Conservation (phyloP, 768 basidiomycete genomes). For the Pleurotus platypus region DNA sequence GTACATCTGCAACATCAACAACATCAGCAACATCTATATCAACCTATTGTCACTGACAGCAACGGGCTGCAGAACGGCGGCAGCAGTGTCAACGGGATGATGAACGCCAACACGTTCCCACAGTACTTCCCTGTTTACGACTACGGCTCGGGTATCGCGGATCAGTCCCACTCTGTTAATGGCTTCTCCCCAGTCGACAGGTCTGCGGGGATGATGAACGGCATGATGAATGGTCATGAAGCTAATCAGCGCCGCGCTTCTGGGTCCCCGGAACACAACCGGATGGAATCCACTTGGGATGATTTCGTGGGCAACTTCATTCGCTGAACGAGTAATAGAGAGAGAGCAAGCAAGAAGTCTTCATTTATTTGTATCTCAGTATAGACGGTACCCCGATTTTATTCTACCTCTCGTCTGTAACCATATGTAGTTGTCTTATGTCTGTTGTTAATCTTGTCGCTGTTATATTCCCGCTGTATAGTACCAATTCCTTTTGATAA, state of each 20-base stretch:
- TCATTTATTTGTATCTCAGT: no score
- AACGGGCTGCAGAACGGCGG: slow-evolving; percentile 7
- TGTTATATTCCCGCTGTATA: no score
- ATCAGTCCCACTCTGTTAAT: not conserved
- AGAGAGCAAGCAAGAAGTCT: no score
- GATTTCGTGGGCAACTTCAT: slow-evolving; percentile 53
- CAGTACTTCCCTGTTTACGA: slow-evolving; percentile 78
- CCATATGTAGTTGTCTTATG: no score
- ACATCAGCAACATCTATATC: slow-evolving; percentile 13
- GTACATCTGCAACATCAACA: not conserved
- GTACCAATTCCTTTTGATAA: no score
- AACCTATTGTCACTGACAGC: slow-evolving; percentile 15
- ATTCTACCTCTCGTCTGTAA: no score
- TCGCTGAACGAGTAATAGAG: not conserved
- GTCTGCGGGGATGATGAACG: slow-evolving; percentile 8
- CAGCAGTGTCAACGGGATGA: not conserved
- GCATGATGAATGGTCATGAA: slow-evolving; percentile 24
- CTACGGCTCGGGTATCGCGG: slow-evolving; percentile 33
- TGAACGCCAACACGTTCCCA: slow-evolving; percentile 38
- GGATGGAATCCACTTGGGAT: slow-evolving; percentile 59
- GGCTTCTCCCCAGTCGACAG: slow-evolving; percentile 10
- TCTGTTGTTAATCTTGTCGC: no score
- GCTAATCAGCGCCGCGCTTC: slow-evolving; percentile 39
- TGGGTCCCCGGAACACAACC: slow-evolving; percentile 55
- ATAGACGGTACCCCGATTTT: no score